phyloP scores from a whole-genome alignment of 2,329 filamentous ascomycete species.

The Microdochium trichocladiopsis region DNA sequence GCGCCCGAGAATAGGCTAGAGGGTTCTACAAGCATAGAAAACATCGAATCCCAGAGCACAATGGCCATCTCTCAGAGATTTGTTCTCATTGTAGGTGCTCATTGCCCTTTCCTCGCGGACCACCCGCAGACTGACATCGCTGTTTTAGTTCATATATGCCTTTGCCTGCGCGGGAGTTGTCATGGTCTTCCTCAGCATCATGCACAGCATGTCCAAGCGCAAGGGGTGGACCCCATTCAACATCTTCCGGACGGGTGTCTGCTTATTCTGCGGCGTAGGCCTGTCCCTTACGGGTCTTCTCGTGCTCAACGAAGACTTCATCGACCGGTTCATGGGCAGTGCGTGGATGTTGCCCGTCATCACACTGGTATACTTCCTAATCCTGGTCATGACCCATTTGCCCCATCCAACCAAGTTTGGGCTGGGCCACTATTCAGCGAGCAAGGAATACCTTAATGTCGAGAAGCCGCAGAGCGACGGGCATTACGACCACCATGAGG shows the following conservation, averaged over 20 bases:
- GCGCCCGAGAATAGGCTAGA: conserved; percentile 4
- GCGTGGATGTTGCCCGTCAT: conserved; percentile 19
- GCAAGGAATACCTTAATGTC: not conserved
- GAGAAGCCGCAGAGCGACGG: not conserved
- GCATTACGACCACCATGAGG: not conserved
- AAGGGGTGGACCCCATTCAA: conserved; percentile 20
- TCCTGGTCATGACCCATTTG: conserved; percentile 10
- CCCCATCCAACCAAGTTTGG: conserved; percentile 6
- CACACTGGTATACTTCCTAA: conserved; percentile 14
- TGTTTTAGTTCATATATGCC: conserved; percentile 18
- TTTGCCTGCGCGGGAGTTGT: conserved; percentile 19
- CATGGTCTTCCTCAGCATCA: conserved; percentile 17
- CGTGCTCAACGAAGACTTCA: conserved; percentile 6
- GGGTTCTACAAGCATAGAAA: conserved; percentile 2
- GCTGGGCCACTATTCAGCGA: not conserved
- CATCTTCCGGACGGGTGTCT: conserved; percentile 14
- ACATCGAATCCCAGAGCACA: conserved; percentile 8
- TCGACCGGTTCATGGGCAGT: conserved; percentile 22
- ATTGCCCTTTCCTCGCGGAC: not conserved
- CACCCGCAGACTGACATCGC: not conserved
- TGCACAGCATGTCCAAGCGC: conserved; percentile 19
- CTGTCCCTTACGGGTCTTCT: conserved; percentile 13
- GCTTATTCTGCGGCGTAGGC: conserved; percentile 11
- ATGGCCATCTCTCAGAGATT: conserved; percentile 9
- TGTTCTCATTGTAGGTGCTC: conserved; percentile 13